A percentile compares a stretch with the other conserved stretches of the same genome.
Evolutionary conservation across 179 eudicot genomes (phyloP).

Genomic region (Patellifolia procumbens): DNA sequence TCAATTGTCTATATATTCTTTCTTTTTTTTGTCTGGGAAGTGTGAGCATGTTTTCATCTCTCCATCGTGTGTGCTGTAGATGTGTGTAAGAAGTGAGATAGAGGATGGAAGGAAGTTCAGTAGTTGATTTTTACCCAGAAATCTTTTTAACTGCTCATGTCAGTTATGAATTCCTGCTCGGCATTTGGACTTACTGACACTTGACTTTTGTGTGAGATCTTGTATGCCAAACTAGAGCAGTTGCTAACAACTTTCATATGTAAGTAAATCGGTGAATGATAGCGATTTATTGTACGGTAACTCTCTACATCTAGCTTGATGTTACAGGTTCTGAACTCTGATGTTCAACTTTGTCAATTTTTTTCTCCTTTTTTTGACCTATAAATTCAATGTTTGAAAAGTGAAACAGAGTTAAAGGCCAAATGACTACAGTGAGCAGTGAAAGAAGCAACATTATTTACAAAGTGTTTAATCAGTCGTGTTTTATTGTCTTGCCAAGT

Average conservation of each 20-base stretch:
- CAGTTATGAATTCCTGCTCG: conserved; percentile 30
- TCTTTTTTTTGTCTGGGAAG: conserved; percentile 41
- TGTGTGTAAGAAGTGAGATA: conserved; percentile 51
- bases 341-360: not conserved
- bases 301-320: conserved; percentile 8
- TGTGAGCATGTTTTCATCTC: conserved; percentile 47
- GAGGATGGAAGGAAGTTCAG: conserved; percentile 28
- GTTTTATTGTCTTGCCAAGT: not conserved
- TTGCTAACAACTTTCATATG: conserved; percentile 22
- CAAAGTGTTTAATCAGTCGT: not conserved
- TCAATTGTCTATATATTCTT: conserved; percentile 45
- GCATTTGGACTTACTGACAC: conserved; percentile 41
- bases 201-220: conserved; percentile 23
- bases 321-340: not conserved
- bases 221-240: conserved; percentile 17
- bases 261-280: conserved; percentile 19
- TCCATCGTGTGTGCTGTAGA: conserved; percentile 34
- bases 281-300: not conserved
- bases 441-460: not conserved
- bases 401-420: not conserved
- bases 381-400: not conserved
- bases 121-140: conserved; percentile 28
- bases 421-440: not conserved
- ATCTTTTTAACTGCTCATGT: conserved; percentile 23
- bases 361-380: not conserved